Evolutionary conservation across 129 eudicot species (phyloP), one percentile per base, ranked within the genome.

Genomic region (Chrysanthemum makinoi): DNA sequence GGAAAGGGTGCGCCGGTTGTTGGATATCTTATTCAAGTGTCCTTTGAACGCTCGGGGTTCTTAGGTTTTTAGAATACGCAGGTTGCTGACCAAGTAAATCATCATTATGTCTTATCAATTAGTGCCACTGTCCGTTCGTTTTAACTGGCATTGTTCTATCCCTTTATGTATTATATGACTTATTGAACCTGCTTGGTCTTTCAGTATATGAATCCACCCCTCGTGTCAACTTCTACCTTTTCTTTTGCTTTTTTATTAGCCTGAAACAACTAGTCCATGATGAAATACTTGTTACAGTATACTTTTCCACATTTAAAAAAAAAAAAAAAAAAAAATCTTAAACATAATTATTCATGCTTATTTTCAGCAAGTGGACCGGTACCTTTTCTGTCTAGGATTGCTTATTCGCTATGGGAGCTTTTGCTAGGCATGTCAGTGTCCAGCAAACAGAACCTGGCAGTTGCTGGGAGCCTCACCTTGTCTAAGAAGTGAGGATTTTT

Each of bases 351-450:
- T 74, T 56, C 39, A 14, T 72, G 59, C 35, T 52, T 71, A 24
- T 33, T 83, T 83, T 78, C 91, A 93, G 96, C 98, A 89, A 89
- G 89, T 94, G 54, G 87, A 89, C 13, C 96, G 98, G 49, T 94
- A 96, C 73, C 96, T 94, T 79, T 94, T 94, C 78, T 94, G 98
- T 75, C 87, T 94, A 52, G 98, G 98, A 66, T 80, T 94, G 79
- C 88, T 94, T 51, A 89, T 94, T 73, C 98, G 98, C 62, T 89
- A 94, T 72, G 96, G 98, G 55, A 85, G 80, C 80, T 58, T 69
- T 77, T 89, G 77, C 68, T 87, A 73, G 79, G 74, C 72, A 76
- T 80, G 76, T 83, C 85, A 44, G 56, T 49, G 66, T 79, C 87
- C 65, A 72, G 76, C 73, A 78, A 76, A 66, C 83, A 75, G 51